Evolutionary conservation across 192 early-diverging fungal species (phyloP), one percentile per base, ranked within the genome.

Genomic region (Gaertneriomyces sp.): DNA sequence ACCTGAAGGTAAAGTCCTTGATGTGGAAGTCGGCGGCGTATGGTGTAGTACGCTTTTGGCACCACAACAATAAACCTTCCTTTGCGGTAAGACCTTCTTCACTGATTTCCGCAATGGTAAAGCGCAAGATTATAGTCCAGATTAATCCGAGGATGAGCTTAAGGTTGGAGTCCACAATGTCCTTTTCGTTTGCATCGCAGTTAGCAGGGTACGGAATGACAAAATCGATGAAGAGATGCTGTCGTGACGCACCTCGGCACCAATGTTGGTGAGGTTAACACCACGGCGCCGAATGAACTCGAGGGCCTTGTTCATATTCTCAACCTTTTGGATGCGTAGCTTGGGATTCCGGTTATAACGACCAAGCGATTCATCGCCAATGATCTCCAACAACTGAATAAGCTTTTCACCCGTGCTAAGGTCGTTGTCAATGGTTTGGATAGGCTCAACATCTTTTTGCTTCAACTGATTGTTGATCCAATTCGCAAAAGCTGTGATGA

Each of bases 51-150:
- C 93, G 89, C 62, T 92, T 82, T 76, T 98, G 96, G 79, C 94
- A 96, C 96, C 96, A 98, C 16, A 98, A 81, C 44, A 98, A 79
- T 41, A 98, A 5, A 63, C 70, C 96, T 69, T 98, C 96, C 78
- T 94, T 97, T 45, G 96, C 96, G 52, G 88, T 93, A 60, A 94
- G 81, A 52, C 96, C 96, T 70, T 96, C 94, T 68, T 96, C 89
- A 74, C 90, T 90, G 67, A 96, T 96, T 62, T 92, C 93, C 42
- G 90, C 89, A 72, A 98, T 98, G 20, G 93, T 91, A 72, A 98
- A 98, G 66, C 96, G 86, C 65, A 98, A 81, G 79, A 98, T 98
- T 66, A 98, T 90, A 6, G 88, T 93, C 96, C 96, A 98, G 62
- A 98, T 91, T 85, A 98, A 86, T 12, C 96, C 96, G 11, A 98